These are phyloP conservation scores for Phytophthora pisi DNA, from an alignment of 352 stramenopile genomes.

Conservation along the genomic window DNA sequence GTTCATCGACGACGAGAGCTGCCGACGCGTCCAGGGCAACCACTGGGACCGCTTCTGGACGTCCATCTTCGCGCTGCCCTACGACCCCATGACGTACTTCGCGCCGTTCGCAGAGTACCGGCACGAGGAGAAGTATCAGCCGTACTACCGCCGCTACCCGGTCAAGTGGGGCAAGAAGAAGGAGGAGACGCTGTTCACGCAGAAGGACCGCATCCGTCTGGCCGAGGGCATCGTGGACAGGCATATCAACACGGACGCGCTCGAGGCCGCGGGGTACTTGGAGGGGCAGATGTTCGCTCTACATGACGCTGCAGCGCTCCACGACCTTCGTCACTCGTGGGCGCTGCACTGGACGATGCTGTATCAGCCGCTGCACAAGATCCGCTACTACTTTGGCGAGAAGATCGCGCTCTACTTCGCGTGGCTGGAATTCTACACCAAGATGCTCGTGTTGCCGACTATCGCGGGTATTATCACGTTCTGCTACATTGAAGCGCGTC, in stretches of 20 bases:
- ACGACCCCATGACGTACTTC: conserved; percentile 85
- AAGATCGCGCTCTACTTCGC: conserved; percentile 93
- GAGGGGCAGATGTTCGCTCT: conserved; percentile 87
- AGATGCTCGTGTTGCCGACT: conserved; percentile 87
- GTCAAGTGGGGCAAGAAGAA: conserved; percentile 70
- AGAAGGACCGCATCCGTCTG: conserved; percentile 84
- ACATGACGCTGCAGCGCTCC: conserved; percentile 74
- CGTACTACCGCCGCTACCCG: conserved; percentile 84
- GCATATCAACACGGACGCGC: conserved; percentile 77
- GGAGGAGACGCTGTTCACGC: conserved; percentile 79
- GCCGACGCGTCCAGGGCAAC: conserved; percentile 28
- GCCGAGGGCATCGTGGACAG: conserved; percentile 71
- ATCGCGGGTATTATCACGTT: conserved; percentile 85
- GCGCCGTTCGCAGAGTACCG: conserved; percentile 79
- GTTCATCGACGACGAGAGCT: conserved; percentile 57
- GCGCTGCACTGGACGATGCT: conserved; percentile 78
- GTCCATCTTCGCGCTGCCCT: conserved; percentile 64
- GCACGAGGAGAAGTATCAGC: conserved; percentile 71
- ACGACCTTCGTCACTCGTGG: conserved; percentile 77
- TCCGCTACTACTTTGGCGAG: conserved; percentile 92
- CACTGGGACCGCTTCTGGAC: conserved; percentile 52
- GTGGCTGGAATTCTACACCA: conserved; percentile 94
- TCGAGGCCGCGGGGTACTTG: conserved; percentile 60
- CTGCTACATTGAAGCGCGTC: conserved; percentile 52
- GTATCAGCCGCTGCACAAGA: conserved; percentile 86